Base-by-base conservation (phyloP, 116 monocot genomes). In the Cymodocea nodosa region DNA sequence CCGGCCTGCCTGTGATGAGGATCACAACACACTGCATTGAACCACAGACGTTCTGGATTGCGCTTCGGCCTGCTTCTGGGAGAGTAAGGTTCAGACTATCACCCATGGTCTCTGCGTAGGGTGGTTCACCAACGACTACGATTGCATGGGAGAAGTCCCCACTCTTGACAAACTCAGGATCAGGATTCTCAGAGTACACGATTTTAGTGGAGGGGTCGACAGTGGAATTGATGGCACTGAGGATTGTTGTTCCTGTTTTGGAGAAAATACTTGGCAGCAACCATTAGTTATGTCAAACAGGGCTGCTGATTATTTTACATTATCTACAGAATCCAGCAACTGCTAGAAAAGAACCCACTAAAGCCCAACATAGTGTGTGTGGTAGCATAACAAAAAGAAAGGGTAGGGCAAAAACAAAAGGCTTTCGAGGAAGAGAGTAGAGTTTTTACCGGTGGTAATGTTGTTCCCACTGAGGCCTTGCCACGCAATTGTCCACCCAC, bases 21-120 rank as follows among this genome's bases (percentile, higher is more conserved):
- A 89, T 77, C 0, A 89, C 85, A 0, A 70, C 82, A 52, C 89
- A 89, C 40, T 76, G 77, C 18, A 77, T 53, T 2, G 36, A 23
- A 40, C 70, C 59, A 22, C 89, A 89, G 10, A 85, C 85, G n/a
- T 67, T 73, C 51, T 80, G 65, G 36, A 89, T 78, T 6, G 75
- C 78, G 64, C 64, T 78, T 14, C 70, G 70, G 1, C 85, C 77
- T 2, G 82, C 77, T 6, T 63, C 77, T 2, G 75, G 73, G 20
- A 89, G 65, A n/a, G 85, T 80, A 34, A 89, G 80, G 74, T 82
- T 80, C 24, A 59, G 59, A 67, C 78, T 82, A 66, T 89, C 89
- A 8, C 89, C 89, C 2, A 13, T 17, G 1, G 75, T 77, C 64
- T 89, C 89, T 0, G 77, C 69, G 36, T 89, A 89, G 3, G 89